Percentiles rank a stretch among this genome's conserved stretches.
Evolutionary conservation across 176 grass and related monocot genomes (phyloP).

Genomic region (bread wheat (Triticum aestivum)): DNA sequence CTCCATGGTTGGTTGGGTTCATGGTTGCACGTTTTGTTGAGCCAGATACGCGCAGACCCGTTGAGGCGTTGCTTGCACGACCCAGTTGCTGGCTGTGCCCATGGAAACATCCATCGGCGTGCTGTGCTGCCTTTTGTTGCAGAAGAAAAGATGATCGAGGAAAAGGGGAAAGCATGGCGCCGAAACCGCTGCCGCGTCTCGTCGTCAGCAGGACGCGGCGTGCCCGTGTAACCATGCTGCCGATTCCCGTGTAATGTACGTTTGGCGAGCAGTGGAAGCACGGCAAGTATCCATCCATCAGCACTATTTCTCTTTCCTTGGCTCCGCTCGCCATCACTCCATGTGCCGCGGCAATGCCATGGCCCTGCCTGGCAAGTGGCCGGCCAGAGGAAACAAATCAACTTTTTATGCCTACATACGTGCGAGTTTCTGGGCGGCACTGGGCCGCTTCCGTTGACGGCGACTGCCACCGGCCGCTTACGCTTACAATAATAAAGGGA

Average conservation of each 20-base stretch:
- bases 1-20: not conserved
- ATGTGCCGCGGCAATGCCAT: not conserved
- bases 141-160: not conserved
- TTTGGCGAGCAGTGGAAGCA: constrained; percentile 35
- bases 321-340: not conserved
- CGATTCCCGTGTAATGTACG: constrained; percentile 7
- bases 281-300: constrained; percentile 30
- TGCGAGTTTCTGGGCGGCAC: constrained; percentile 26
- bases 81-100: not conserved
- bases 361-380: constrained; percentile 33
- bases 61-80: constrained; percentile 11
- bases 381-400: constrained; percentile 12
- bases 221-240: not conserved
- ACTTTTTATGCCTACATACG: not conserved
- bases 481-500: not conserved
- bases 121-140: not conserved
- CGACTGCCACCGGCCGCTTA: constrained; percentile 7
- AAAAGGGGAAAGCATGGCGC: not conserved
- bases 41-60: no score
- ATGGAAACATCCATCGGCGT: not conserved
- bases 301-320: not conserved
- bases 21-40: constrained; percentile 22
- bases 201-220: not conserved
- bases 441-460: constrained; percentile 23
- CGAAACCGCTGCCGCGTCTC: not conserved